Evolutionary conservation across 176 grass and related monocot species (phyloP).

Genomic region (Luzula sylvatica): DNA sequence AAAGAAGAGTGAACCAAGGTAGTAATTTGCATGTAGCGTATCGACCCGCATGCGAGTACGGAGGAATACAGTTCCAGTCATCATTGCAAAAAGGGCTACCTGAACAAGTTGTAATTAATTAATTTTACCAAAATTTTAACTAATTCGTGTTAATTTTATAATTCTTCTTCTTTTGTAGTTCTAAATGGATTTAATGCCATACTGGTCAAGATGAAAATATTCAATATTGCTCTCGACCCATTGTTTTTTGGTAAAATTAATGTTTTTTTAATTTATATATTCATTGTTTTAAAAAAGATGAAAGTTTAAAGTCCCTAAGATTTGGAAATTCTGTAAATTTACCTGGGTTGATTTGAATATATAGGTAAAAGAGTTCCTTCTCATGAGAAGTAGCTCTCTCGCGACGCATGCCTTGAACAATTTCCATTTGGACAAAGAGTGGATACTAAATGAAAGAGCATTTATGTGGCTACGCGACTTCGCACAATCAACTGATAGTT

Average conservation of each 20-base stretch:
- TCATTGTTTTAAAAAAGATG: no score
- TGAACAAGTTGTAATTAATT: no score
- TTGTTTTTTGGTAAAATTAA: no score
- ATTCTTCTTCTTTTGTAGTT: no score
- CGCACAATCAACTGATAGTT: slow-evolving; percentile 34
- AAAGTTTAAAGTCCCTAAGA: no score
- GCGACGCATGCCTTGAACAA: slow-evolving; percentile 58
- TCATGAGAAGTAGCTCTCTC: slow-evolving; percentile 66
- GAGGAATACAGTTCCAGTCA: slow-evolving; percentile 61
- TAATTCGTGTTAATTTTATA: no score
- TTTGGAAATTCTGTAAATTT: background rate
- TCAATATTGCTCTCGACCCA: no score
- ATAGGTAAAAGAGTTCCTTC: slow-evolving; percentile 53
- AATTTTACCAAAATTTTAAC: no score
- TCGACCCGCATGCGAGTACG: slow-evolving; percentile 43
- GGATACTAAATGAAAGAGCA: slow-evolving; percentile 52
- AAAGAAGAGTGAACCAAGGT: slow-evolving; percentile 68
- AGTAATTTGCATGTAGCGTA: slow-evolving; percentile 46
- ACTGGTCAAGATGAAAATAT: no score
- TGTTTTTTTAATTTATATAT: no score
- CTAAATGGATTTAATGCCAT: no score
- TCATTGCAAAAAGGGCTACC: slow-evolving; percentile 37
- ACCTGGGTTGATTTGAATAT: slow-evolving; percentile 42
- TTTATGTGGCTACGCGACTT: slow-evolving; percentile 28
- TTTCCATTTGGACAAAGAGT: slow-evolving; percentile 53